phyloP scores from a whole-genome alignment of 129 eudicot species.

The Gnaphalium uliginosum region DNA sequence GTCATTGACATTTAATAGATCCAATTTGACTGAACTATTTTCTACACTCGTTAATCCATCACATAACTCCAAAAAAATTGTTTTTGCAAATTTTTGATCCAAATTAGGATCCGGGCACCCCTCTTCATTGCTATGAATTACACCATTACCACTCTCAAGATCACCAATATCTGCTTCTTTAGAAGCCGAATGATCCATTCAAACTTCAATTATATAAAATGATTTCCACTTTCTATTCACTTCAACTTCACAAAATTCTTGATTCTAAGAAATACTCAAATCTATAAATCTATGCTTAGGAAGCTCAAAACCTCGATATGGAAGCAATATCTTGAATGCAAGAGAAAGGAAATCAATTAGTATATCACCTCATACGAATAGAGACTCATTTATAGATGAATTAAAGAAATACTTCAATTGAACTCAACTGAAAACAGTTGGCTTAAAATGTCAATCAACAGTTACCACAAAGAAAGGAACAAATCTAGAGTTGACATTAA shows the following conservation, averaged over 20 bases:
- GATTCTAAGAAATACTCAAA: background rate
- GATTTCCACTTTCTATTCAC: constrained; percentile 8
- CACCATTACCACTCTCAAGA: constrained; percentile 55
- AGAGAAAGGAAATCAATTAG: constrained; percentile 15
- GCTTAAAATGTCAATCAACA: constrained; percentile 16
- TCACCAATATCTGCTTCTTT: constrained; percentile 47
- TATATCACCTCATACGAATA: background rate
- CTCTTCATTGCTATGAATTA: constrained; percentile 25
- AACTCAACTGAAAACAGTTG: constrained; percentile 23
- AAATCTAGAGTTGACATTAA: constrained; percentile 32
- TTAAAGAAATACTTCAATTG: constrained; percentile 22
- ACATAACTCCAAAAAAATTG: constrained; percentile 31
- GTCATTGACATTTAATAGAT: constrained; percentile 10
- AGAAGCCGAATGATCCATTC: constrained; percentile 47
- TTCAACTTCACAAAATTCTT: constrained; percentile 24
- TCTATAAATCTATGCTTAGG: background rate
- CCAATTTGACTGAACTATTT: constrained; percentile 32
- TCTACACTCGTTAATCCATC: constrained; percentile 32
- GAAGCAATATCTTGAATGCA: constrained; percentile 25
- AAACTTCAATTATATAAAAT: background rate
- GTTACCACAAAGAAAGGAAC: constrained; percentile 26
- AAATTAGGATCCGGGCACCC: constrained; percentile 9
- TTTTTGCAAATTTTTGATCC: constrained; percentile 32
- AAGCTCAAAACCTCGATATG: constrained; percentile 19
- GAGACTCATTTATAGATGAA: constrained; percentile 21